Evolutionary conservation across 2,329 filamentous ascomycete species (phyloP).

Genomic region (Sporothrix inflata): DNA sequence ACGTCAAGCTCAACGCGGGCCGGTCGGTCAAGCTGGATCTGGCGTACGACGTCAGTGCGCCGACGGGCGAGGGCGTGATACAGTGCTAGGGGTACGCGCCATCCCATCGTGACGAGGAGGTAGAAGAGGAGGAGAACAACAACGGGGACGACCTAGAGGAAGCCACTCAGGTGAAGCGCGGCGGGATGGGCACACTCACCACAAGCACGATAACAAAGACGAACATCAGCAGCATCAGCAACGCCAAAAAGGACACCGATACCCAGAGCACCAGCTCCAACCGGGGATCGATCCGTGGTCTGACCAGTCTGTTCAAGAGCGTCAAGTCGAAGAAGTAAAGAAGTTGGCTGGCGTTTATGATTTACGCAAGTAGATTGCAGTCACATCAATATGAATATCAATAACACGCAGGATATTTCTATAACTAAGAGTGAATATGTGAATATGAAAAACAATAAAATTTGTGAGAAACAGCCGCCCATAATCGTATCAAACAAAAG

Average conservation of each 20-base stretch:
- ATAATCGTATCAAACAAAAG: slow-evolving; percentile 9
- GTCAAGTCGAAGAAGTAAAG: neutral
- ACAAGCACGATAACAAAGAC: neutral
- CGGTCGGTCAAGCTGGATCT: slow-evolving; percentile 59
- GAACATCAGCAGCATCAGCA: neutral
- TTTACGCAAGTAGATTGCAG: neutral
- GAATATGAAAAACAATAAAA: no score
- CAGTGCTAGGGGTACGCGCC: slow-evolving; percentile 34
- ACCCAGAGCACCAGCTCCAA: neutral
- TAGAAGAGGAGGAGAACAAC: neutral
- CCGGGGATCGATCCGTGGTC: slow-evolving; percentile 10
- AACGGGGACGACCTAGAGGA: neutral
- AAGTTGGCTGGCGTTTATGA: neutral
- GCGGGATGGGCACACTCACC: neutral
- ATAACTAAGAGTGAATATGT: neutral
- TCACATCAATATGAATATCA: neutral
- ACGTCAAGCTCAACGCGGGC: slow-evolving; percentile 60
- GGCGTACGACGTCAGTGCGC: slow-evolving; percentile 64
- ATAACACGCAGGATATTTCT: neutral
- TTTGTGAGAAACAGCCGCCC: neutral
- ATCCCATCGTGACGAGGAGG: slow-evolving; percentile 9
- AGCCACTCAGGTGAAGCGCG: neutral
- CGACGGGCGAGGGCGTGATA: slow-evolving; percentile 49
- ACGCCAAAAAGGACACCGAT: neutral
- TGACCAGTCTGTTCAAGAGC: neutral